Evolutionary conservation across 176 grass and related monocot genomes (phyloP), one percentile per base, ranked within the genome.

Genomic region (Oryza punctata): DNA sequence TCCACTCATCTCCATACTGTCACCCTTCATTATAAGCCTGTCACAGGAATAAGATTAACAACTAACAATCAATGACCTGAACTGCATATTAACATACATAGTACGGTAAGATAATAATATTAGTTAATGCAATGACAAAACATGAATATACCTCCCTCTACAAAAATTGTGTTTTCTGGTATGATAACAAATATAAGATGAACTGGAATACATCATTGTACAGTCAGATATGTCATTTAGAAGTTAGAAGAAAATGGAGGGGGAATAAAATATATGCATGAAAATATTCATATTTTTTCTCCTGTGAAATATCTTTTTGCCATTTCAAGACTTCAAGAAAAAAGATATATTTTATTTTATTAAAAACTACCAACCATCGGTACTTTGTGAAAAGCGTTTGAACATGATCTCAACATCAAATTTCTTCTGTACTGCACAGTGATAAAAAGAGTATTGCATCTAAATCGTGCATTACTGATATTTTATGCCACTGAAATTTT

Each of bases 11-110:
- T 98, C 96, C 73, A 98, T 89, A 87, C 85, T 91, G 49, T 87
- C 89, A 12, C 93, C 96, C 76, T 95, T 98, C 85, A 91, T 87
- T 90, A 91, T 82, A 88, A 98, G 70, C 85, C 96, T 98, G 87
- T 28, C 13, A 45, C 26, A 90, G 21, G 57, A 73, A 70, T 70
- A 85, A 78, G n/a, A 70, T 26, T 79, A 69, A 54, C 43, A 76
- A 75, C 3, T 37, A 67, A 29, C 69, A 26, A 33, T 63, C 23
- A 50, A 67, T 38, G 4, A 67, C 28, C 76, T 54, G 50, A 54
- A 32, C 61, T 15, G 68, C 61, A 44, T 10, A 16, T 8, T 52
- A 76, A 70, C 24, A 69, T 60, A 25, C 26, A 23, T 61, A 24
- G 37, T 63, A 35, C 21, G 25, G 26, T 26, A 57, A 27, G 47